Evolutionary conservation across 2,329 filamentous ascomycete genomes (phyloP).

Genomic region (Malbranchea cinnamomea): DNA sequence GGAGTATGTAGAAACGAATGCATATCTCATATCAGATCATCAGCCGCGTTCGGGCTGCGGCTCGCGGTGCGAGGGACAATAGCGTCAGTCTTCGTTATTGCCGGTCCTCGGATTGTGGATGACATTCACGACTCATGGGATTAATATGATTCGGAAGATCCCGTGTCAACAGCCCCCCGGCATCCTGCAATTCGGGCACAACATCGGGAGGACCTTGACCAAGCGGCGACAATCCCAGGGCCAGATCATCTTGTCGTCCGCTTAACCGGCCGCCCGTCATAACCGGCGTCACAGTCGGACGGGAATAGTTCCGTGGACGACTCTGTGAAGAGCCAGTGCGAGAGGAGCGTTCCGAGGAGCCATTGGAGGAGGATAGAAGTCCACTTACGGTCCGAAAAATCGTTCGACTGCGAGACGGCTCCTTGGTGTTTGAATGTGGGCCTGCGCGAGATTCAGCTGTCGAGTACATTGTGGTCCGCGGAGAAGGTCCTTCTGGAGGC

Average conservation of each 20-base stretch:
- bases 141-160: no score
- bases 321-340: background rate
- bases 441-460: slow-evolving; percentile 5
- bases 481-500: no score
- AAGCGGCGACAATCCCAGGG: background rate
- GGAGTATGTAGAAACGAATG: no score
- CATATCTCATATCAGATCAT: no score
- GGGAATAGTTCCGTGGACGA: slow-evolving; percentile 10
- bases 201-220: slow-evolving; percentile 1
- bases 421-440: slow-evolving; percentile 3
- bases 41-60: no score
- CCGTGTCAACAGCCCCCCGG: slow-evolving; percentile 24
- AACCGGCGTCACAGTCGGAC: slow-evolving; percentile 3
- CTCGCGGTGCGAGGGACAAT: no score
- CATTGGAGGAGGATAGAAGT: slow-evolving; percentile 11
- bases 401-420: slow-evolving; percentile 14
- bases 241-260: background rate
- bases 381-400: slow-evolving; percentile 23
- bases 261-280: slow-evolving; percentile 1
- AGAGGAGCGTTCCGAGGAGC: slow-evolving; percentile 9
- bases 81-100: no score
- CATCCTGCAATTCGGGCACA: slow-evolving; percentile 24
- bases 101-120: no score
- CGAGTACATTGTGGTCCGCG: slow-evolving; percentile 3
- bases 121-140: no score